Percentiles rank a stretch among this genome's conserved stretches.
phyloP scores from a whole-genome alignment of 2,329 filamentous ascomycete genomes.

The Endothia cerciana region DNA sequence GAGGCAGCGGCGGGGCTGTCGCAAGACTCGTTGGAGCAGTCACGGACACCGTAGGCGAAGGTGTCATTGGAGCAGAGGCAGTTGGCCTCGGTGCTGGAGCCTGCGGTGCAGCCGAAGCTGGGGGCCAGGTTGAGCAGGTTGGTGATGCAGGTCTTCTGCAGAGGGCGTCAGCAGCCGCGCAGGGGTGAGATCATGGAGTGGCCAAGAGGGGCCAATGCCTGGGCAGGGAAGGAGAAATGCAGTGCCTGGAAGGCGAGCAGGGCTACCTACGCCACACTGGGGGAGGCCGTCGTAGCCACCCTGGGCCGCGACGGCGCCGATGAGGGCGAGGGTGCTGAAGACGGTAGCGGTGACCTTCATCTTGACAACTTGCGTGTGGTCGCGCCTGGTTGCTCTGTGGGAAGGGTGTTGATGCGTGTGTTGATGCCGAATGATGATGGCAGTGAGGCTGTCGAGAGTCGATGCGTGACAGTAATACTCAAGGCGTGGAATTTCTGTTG shows the following conservation, averaged over 20 bases:
- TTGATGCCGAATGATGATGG: constrained; percentile 24
- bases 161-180: constrained; percentile 12
- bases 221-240: constrained; percentile 9
- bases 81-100: constrained; percentile 39
- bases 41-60: constrained; percentile 55
- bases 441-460: constrained; percentile 18
- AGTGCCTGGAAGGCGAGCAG: neutral
- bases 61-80: constrained; percentile 53
- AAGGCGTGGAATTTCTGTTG: constrained; percentile 17
- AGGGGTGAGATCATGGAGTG: neutral
- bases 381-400: neutral
- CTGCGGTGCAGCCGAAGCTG: constrained; percentile 48
- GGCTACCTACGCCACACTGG: constrained; percentile 56
- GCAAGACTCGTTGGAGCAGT: constrained; percentile 54
- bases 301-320: constrained; percentile 47
- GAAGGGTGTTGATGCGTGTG: constrained; percentile 7
- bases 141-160: constrained; percentile 51
- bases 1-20: constrained; percentile 38
- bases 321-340: constrained; percentile 45
- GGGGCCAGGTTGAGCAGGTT: constrained; percentile 55
- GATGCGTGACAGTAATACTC: constrained; percentile 26
- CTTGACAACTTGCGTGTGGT: constrained; percentile 38
- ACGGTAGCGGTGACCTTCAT: constrained; percentile 55
- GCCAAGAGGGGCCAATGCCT: neutral
- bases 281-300: constrained; percentile 45